phyloP scores from a whole-genome alignment of 768 basidiomycete genomes.

The Nidularia sp. region DNA sequence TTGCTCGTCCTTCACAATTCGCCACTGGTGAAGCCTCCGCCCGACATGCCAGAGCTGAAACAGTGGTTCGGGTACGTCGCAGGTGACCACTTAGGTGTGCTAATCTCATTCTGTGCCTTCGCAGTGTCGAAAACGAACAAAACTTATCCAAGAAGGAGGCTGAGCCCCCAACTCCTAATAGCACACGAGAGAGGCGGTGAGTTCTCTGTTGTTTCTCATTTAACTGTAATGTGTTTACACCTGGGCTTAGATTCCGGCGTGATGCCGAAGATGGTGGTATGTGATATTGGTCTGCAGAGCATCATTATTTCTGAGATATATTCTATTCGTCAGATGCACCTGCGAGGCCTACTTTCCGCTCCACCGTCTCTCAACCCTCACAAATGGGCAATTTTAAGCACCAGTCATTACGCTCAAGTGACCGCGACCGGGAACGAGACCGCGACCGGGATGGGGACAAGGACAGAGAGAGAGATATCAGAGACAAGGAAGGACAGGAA shows the following conservation, averaged over 20 bases:
- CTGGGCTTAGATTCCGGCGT: conserved; percentile 58
- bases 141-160: conserved; percentile 63
- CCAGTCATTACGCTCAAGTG: conserved; percentile 69
- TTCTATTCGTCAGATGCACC: conserved; percentile 35
- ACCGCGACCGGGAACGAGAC: conserved; percentile 42
- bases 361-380: conserved; percentile 73
- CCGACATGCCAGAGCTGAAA: conserved; percentile 77
- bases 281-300: conserved; percentile 8
- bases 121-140: conserved; percentile 60
- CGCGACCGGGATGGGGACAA: conserved; percentile 46
- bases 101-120: conserved; percentile 16
- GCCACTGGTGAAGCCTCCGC: conserved; percentile 67
- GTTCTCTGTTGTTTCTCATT: conserved; percentile 8
- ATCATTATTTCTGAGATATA: conserved; percentile 2
- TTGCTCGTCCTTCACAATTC: conserved; percentile 68
- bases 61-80: conserved; percentile 84
- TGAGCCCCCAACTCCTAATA: conserved; percentile 51
- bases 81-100: conserved; percentile 10
- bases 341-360: conserved; percentile 65
- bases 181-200: conserved; percentile 67
- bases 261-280: conserved; percentile 73
- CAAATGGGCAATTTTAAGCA: conserved; percentile 95
- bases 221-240: conserved; percentile 8
- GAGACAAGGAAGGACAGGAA: conserved; percentile 78
- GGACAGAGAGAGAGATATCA: conserved; percentile 53